phyloP scores from a whole-genome alignment of 2,329 filamentous ascomycete species.

The Fusarium tupiense region DNA sequence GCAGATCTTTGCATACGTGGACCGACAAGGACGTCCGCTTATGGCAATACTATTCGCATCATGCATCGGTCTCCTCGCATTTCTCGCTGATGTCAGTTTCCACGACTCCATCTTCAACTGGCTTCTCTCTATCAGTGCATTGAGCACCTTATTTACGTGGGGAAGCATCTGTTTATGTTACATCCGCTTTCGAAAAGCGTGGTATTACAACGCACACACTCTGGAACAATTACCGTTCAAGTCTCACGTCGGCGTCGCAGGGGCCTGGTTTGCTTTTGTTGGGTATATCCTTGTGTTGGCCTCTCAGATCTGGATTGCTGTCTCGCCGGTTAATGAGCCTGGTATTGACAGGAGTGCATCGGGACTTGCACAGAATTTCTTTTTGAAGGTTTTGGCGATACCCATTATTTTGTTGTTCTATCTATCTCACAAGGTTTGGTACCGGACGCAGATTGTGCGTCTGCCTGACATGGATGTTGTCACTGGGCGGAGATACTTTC shows the following conservation, averaged over 20 bases:
- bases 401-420: slow-evolving; percentile 77
- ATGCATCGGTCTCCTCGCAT: slow-evolving; percentile 77
- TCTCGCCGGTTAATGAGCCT: slow-evolving; percentile 73
- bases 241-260: slow-evolving; percentile 79
- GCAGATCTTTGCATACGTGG: slow-evolving; percentile 79
- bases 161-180: slow-evolving; percentile 85
- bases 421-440: slow-evolving; percentile 78
- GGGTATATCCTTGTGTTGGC: slow-evolving; percentile 81
- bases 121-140: slow-evolving; percentile 78
- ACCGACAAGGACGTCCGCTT: slow-evolving; percentile 83
- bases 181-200: slow-evolving; percentile 87
- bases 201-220: slow-evolving; percentile 72
- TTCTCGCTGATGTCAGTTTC: slow-evolving; percentile 72
- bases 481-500: slow-evolving; percentile 85
- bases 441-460: slow-evolving; percentile 72
- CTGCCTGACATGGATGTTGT: slow-evolving; percentile 83
- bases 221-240: slow-evolving; percentile 82
- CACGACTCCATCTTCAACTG: slow-evolving; percentile 77
- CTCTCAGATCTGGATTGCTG: slow-evolving; percentile 89
- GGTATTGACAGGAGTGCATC: slow-evolving; percentile 49
- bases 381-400: slow-evolving; percentile 74
- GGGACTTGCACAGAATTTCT: slow-evolving; percentile 72
- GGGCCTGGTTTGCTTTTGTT: slow-evolving; percentile 82
- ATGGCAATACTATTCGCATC: slow-evolving; percentile 76
- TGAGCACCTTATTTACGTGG: slow-evolving; percentile 83